Base-by-base conservation (phyloP, 225 moss, liverwort and hornwort genomes). In the Climacium dendroides region DNA sequence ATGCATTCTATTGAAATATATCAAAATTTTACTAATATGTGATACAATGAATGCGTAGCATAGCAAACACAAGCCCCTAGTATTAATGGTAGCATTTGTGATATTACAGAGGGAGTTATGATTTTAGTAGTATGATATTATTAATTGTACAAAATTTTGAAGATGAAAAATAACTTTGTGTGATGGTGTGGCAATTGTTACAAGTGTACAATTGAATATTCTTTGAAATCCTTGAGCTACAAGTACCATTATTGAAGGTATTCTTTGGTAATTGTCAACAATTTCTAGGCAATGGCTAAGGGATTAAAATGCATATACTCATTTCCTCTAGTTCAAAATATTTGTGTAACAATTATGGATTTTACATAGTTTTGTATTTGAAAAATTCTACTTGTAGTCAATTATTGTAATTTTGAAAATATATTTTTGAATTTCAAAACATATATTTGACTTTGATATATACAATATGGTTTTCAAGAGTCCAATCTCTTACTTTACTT, bases 261-360 rank as follows among this genome's bases (percentile, higher is more conserved):
- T 20, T n/a, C 3, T n/a, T 19, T 35, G 11, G 6, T 20, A 20
- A 3, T 20, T 66, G 20, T 1, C 11, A 20, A n/a, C 20, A 66
- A 66, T 0, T n/a, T 20, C 20, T 22, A 20, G 20, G 20, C 18
- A 34, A n/a, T n/a, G n/a, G n/a, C 3, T 5, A 0, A 18, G 5
- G 64, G 0, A 34, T 64, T 9, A 34, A 64, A 5, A 34, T 34
- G 34, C 7, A n/a, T 22, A 22, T 66, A n/a, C 4, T 66, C 4
- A 37, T 37, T 66, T 37, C 2, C 1, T 66, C 6, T 12, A 66
- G 11, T 37, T 37, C 12, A n/a, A 66, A 66, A 22, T 22, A 22
- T 37, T 37, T 22, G 22, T 22, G 13, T 11, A 20, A 11, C n/a
- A 66, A n/a, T 17, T 32, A 19, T 1, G 0, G 5, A 35, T 35